These are phyloP conservation scores for Hebeloma cylindrosporum DNA, from an alignment of 768 basidiomycete species.

Conservation along the genomic window DNA sequence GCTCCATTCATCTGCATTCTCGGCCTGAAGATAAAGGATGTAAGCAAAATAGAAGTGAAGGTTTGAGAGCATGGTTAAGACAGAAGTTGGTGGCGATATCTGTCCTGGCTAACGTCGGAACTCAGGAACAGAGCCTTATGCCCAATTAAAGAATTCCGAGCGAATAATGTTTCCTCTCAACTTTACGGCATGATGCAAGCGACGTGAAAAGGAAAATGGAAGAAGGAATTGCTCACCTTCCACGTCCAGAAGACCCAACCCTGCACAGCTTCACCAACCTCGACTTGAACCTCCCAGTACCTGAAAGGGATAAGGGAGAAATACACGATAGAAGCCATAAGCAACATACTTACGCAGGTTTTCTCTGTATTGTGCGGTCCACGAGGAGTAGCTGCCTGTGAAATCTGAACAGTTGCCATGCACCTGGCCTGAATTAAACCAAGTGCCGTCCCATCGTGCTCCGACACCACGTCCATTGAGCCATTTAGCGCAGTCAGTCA, in stretches of 20 bases:
- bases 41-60: background rate
- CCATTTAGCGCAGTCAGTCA: slow-evolving; percentile 77
- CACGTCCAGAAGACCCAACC: slow-evolving; percentile 82
- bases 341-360: slow-evolving; percentile 67
- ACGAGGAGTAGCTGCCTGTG: slow-evolving; percentile 59
- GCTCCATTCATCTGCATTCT: slow-evolving; percentile 75
- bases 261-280: slow-evolving; percentile 66
- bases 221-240: slow-evolving; percentile 49
- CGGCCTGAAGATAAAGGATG: slow-evolving; percentile 26
- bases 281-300: slow-evolving; percentile 81
- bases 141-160: too few species aligned
- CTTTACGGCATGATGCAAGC: too few species aligned
- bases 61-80: background rate
- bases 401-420: slow-evolving; percentile 63
- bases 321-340: slow-evolving; percentile 26
- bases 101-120: background rate
- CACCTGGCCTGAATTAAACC: slow-evolving; percentile 38
- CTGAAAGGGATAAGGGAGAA: slow-evolving; percentile 26
- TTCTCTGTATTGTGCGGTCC: slow-evolving; percentile 61
- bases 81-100: background rate
- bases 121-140: too few species aligned
- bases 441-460: slow-evolving; percentile 66
- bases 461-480: slow-evolving; percentile 77
- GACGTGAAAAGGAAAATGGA: background rate
- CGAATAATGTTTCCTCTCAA: too few species aligned